Percentiles rank a stretch among this genome's conserved stretches.
These are phyloP conservation scores for Aspergillus wentii DNA, from an alignment of 495 filamentous ascomycete species.

Conservation along the genomic window DNA sequence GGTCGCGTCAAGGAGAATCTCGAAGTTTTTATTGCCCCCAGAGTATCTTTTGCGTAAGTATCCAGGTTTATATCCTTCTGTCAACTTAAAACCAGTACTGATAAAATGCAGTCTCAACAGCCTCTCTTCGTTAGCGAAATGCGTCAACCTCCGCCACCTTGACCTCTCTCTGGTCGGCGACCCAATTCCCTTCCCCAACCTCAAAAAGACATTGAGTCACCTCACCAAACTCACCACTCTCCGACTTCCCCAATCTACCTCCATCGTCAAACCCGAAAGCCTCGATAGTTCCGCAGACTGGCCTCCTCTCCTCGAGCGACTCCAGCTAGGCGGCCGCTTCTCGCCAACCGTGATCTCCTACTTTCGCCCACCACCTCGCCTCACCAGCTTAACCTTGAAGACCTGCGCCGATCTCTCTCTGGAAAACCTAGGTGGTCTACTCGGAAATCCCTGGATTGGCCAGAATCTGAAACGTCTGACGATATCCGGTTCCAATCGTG, in stretches of 20 bases:
- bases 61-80: background rate
- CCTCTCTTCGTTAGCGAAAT: conserved; percentile 60
- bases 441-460: conserved; percentile 16
- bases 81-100: background rate
- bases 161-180: conserved; percentile 58
- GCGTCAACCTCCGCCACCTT: conserved; percentile 46
- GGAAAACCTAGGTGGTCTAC: conserved; percentile 14
- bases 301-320: conserved; percentile 15
- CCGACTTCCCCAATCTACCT: conserved; percentile 51
- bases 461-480: conserved; percentile 19
- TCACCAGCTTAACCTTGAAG: conserved; percentile 19
- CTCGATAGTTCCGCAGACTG: conserved; percentile 6
- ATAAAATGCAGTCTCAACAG: conserved; percentile 44
- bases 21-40: conserved; percentile 60
- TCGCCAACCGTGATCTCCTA: conserved; percentile 11
- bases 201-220: conserved; percentile 49
- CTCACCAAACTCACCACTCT: conserved; percentile 46
- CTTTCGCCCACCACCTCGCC: conserved; percentile 26
- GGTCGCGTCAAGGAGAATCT: conserved; percentile 53
- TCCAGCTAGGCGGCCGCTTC: conserved; percentile 26
- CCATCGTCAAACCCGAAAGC: conserved; percentile 14
- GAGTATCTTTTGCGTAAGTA: conserved; percentile 54
- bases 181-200: conserved; percentile 40
- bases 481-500: conserved; percentile 21
- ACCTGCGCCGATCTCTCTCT: conserved; percentile 25